Percentiles rank a stretch among this genome's conserved stretches.
phyloP scores from a whole-genome alignment of 345 rosid genomes.

The Iberis pinnata region DNA sequence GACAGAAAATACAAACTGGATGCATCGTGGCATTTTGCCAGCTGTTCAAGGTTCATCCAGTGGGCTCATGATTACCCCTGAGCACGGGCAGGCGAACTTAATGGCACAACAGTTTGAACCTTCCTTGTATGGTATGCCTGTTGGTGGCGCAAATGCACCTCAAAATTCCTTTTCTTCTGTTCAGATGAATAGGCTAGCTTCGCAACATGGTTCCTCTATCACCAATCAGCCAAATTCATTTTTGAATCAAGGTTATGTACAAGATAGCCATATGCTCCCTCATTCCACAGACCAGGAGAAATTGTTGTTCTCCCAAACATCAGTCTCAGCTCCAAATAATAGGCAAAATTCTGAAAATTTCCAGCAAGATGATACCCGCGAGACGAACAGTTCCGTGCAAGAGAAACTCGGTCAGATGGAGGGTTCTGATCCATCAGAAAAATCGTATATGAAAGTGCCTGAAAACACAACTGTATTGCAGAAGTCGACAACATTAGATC shows the following conservation, averaged over 20 bases:
- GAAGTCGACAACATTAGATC: conserved; percentile 69
- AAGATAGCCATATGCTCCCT: conserved; percentile 41
- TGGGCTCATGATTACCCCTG: conserved; percentile 52
- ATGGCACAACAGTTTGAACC: conserved; percentile 58
- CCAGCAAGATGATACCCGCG: conserved; percentile 38
- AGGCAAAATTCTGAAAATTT: conserved; percentile 40
- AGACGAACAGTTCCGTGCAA: conserved; percentile 32
- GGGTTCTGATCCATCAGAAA: conserved; percentile 35
- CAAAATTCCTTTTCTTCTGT: conserved; percentile 38
- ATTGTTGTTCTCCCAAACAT: conserved; percentile 28
- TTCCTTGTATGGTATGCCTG: conserved; percentile 62
- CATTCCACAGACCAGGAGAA: conserved; percentile 46
- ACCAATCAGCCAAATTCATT: conserved; percentile 42
- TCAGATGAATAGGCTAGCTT: conserved; percentile 44
- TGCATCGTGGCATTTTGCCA: conserved; percentile 39
- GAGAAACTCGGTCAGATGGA: conserved; percentile 38
- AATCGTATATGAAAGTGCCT: conserved; percentile 35
- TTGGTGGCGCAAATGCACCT: conserved; percentile 41
- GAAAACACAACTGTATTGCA: conserved; percentile 36
- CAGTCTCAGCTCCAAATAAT: conserved; percentile 37
- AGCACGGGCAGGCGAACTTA: conserved; percentile 45
- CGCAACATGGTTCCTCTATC: conserved; percentile 41
- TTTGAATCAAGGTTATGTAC: conserved; percentile 41
- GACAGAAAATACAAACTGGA: conserved; percentile 51
- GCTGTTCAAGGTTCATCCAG: conserved; percentile 52